Percentiles rank a stretch among this genome's conserved stretches.
Conservation (phyloP, 2,329 filamentous ascomycete species). For the Botryosphaeria dothidea region DNA sequence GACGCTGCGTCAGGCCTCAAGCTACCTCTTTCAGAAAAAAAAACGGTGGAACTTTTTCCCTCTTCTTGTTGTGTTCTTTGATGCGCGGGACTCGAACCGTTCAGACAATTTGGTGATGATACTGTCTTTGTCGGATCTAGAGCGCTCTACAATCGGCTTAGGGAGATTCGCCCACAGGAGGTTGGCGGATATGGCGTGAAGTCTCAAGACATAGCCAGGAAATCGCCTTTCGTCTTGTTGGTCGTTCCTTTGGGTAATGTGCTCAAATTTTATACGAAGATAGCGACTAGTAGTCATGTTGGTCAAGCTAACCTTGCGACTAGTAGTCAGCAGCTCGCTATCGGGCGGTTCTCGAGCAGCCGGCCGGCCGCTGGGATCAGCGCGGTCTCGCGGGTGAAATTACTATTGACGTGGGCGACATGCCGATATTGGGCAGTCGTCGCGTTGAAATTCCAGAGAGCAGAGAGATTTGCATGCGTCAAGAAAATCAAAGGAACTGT, state of each 20-base stretch:
- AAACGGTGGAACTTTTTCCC: not conserved
- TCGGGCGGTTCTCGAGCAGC: not conserved
- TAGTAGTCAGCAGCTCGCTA: not conserved
- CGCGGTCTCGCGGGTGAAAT: not conserved
- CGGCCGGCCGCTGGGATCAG: conserved; percentile 3
- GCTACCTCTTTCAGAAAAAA: not conserved
- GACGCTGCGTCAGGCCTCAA: not conserved
- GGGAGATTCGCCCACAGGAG: not conserved
- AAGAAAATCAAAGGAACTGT: not conserved
- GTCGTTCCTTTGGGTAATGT: not conserved
- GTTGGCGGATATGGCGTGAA: not conserved
- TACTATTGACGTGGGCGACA: conserved; percentile 6
- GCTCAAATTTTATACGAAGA: not conserved
- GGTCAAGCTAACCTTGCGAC: not conserved
- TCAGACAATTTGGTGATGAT: no score
- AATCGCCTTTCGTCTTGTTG: no score
- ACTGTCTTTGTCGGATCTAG: no score
- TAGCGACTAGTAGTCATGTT: not conserved
- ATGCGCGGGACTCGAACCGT: no score
- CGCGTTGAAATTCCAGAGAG: not conserved
- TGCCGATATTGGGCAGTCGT: not conserved
- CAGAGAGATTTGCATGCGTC: not conserved
- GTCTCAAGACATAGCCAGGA: not conserved
- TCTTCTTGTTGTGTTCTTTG: not conserved
- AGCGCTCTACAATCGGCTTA: not conserved